Base-by-base conservation (phyloP, 257 asterid genomes). In the Craterostigma plantagineum region DNA sequence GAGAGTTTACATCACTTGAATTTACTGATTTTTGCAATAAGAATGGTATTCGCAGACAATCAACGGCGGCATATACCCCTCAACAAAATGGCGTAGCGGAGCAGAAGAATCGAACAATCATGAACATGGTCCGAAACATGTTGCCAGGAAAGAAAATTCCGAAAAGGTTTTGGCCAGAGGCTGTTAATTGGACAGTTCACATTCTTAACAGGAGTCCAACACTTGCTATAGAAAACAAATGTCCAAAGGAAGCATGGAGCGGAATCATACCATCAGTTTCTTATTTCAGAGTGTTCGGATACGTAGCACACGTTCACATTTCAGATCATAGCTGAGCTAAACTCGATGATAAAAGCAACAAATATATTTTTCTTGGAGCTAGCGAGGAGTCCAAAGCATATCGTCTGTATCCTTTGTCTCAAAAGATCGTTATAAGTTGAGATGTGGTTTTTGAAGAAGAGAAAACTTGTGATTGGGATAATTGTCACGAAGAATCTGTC, bases 171-270 rank as follows among this genome's bases (percentile, higher is more conserved):
- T 49, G 34, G 53, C 43, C 53, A 35, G 17, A 27, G 16, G n/a
- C n/a, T 1, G 27, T 50, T 3, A 17, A 38, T 2, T 36, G 45
- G 44, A 27, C 39, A 7, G 23, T n/a, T 0, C 11, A 5, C 17
- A 18, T 50, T 7, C 16, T 50, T 16, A 50, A 50, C 11, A n/a
- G 52, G 11, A n/a, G 27, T 16, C 52, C 52, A 12, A 48, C 52
- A 8, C 33, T 48, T 18, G 52, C 14, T 2, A 42, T 48, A 16
- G 35, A 23, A 7, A 15, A 48, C 10, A 12, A 7, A 33, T 10
- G 33, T 11, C 50, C 38, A 0, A 34, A 46, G 14, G 50, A 46
- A 46, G 50, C 50, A 2, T 46, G n/a, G 50, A 34, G 33, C 16
- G 14, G 42, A 14, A 3, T 5, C 7, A 34, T 6, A 34, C 11